A percentile compares a stretch with the other conserved stretches of the same genome.
Conservation (phyloP, 495 filamentous ascomycete species). For the Cladorrhinum samala region DNA sequence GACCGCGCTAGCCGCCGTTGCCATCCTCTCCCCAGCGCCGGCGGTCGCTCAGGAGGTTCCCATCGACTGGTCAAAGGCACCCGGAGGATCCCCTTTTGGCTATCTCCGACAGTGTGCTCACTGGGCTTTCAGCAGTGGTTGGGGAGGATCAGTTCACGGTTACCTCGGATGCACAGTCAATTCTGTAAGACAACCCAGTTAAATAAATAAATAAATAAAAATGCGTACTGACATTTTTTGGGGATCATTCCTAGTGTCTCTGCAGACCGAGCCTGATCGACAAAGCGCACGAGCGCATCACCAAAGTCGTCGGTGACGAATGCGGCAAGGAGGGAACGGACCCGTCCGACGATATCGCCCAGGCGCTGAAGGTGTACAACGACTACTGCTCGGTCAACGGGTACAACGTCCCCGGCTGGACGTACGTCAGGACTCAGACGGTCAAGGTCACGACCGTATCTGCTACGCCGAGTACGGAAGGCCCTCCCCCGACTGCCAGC, state of each 20-base stretch:
- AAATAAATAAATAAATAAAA: background rate
- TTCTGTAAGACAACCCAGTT: background rate
- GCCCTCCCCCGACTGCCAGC: background rate
- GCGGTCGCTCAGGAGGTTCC: background rate
- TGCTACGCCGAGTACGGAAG: background rate
- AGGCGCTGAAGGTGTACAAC: background rate
- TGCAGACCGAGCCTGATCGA: background rate
- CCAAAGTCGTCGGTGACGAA: background rate
- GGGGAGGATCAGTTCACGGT: background rate
- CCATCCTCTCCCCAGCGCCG: background rate
- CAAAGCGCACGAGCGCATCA: background rate
- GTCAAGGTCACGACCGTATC: background rate
- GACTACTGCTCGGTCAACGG: background rate
- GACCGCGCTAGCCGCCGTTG: background rate
- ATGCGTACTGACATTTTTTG: no score
- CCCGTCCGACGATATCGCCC: background rate
- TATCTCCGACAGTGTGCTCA: background rate
- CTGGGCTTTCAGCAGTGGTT: background rate
- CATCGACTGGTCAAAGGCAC: background rate
- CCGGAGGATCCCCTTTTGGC: background rate
- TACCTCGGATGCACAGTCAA: background rate
- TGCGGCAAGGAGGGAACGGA: background rate
- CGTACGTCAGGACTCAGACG: background rate
- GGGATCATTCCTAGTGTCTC: background rate
- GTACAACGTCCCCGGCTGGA: background rate